Conservation (phyloP, 169 alveolate genomes). For the Eimeria brunetti region DNA sequence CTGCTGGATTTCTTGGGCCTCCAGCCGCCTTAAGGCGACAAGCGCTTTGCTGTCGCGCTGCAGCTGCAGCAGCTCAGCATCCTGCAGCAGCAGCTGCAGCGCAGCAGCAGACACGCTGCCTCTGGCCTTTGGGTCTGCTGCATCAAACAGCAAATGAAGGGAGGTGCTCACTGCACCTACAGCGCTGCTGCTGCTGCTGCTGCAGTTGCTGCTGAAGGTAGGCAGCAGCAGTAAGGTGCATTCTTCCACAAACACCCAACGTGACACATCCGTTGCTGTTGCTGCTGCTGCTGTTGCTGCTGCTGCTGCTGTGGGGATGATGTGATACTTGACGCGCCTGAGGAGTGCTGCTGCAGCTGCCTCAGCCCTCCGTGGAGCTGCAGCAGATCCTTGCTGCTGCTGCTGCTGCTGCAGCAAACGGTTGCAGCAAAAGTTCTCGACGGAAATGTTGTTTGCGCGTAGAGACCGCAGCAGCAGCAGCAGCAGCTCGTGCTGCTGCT, state of each 20-base stretch:
- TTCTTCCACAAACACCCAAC: conserved; percentile 42
- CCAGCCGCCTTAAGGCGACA: conserved; percentile 23
- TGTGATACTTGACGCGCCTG: conserved; percentile 25
- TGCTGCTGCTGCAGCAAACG: conserved; percentile 46
- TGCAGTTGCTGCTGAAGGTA: not conserved
- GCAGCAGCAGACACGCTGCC: conserved; percentile 61
- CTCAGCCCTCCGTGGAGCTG: not conserved
- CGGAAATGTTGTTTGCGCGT: conserved; percentile 25
- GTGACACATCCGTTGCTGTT: conserved; percentile 27
- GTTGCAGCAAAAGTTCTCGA: conserved; percentile 28
- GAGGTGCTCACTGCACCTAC: conserved; percentile 1
- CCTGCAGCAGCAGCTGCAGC: conserved; percentile 67
- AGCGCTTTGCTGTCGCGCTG: conserved; percentile 67
- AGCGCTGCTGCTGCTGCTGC: conserved; percentile 57
- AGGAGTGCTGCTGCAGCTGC: conserved; percentile 30
- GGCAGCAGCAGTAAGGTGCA: conserved; percentile 24
- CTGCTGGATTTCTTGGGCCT: conserved; percentile 26
- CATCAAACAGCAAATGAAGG: conserved; percentile 54
- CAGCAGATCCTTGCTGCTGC: conserved; percentile 30
- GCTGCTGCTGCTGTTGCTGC: too few relatives aligned
- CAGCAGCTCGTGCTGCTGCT: conserved; percentile 66
- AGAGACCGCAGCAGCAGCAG: conserved; percentile 57
- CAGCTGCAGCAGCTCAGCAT: conserved; percentile 69
- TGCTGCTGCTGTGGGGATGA: conserved; percentile 45
- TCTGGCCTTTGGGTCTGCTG: conserved; percentile 46